Evolutionary conservation across 73 alveolate genomes (phyloP), one percentile per base, ranked within the genome.

Genomic region (Paramecium sonneborni): DNA sequence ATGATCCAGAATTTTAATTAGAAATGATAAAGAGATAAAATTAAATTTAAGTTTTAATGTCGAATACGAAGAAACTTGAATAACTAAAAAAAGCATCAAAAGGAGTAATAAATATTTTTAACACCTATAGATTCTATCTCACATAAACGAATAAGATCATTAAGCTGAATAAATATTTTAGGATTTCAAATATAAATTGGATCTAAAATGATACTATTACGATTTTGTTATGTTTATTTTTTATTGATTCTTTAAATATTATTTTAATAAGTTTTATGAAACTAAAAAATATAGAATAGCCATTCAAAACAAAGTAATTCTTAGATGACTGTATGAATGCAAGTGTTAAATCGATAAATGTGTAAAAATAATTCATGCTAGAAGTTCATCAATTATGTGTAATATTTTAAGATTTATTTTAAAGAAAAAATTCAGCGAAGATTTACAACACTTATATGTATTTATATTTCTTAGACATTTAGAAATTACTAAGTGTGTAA

Each of bases 311-410:
- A 23, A 30, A 39, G 26, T 21, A 38, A 79, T 79, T 43, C 90
- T 79, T 79, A 37, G 69, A 79, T 30, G 90, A 79, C n/a, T 43
- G 55, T 26, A 79, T 79, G 24, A 26, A 21, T 79, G 11, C 90
- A 44, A 79, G 90, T 44, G 30, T 39, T 24, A 79, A 79, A 15
- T 79, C 90, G 4, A 23, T 79, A 7, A 43, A 79, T 24, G 90
- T 79, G 43, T 44, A 30, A 24, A 79, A 79, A 34, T 28, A 79
- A 23, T 79, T 79, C 74, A 23, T 79, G 90, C 26, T 38, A 43
- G 90, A 62, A 39, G 90, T 79, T 34, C 90, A 79, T 79, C 69
- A 79, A 26, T 79, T 79, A 46, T 79, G 90, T 18, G 57, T 70
- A 26, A 21, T n/a, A 28, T 18, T 70, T 32, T 21, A 9, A 20